These are phyloP conservation scores for Peniophora sp. DNA, from an alignment of 1,284 basidiomycete genomes.

Conservation along the genomic window DNA sequence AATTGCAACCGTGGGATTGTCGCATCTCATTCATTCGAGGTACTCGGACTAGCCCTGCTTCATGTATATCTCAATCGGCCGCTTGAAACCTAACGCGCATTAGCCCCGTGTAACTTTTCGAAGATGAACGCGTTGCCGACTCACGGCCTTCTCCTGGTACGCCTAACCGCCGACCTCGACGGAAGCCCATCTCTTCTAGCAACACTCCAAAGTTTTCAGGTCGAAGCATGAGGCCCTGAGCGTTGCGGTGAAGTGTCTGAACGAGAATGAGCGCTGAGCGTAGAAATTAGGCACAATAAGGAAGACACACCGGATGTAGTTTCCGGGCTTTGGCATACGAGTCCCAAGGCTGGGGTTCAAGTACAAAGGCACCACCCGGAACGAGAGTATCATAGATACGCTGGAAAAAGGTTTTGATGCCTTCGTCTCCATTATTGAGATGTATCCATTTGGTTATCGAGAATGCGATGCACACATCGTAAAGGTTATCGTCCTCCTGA, in stretches of 20 bases:
- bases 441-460: conserved; percentile 74
- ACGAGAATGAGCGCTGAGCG: conserved; percentile 1
- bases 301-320: conserved; percentile 44
- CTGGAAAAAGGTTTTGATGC: conserved; percentile 53
- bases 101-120: not conserved
- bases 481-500: conserved; percentile 48
- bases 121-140: conserved; percentile 11
- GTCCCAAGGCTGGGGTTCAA: conserved; percentile 78
- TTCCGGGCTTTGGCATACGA: conserved; percentile 68
- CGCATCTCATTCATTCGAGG: too few relatives aligned
- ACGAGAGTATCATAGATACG: conserved; percentile 49
- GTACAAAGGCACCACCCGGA: conserved; percentile 52
- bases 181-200: conserved; percentile 57
- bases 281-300: not conserved
- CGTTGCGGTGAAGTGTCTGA: conserved; percentile 52
- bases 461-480: conserved; percentile 42
- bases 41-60: conserved; percentile 13
- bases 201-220: conserved; percentile 54
- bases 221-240: conserved; percentile 42
- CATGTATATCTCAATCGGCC: conserved; percentile 39
- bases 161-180: conserved; percentile 39
- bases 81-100: conserved; percentile 32
- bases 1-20: not conserved
- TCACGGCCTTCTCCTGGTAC: conserved; percentile 50
- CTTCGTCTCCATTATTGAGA: conserved; percentile 66